Evolutionary conservation across 148 eudicot species (phyloP).

Genomic region (Chenopodium berlandieri): DNA sequence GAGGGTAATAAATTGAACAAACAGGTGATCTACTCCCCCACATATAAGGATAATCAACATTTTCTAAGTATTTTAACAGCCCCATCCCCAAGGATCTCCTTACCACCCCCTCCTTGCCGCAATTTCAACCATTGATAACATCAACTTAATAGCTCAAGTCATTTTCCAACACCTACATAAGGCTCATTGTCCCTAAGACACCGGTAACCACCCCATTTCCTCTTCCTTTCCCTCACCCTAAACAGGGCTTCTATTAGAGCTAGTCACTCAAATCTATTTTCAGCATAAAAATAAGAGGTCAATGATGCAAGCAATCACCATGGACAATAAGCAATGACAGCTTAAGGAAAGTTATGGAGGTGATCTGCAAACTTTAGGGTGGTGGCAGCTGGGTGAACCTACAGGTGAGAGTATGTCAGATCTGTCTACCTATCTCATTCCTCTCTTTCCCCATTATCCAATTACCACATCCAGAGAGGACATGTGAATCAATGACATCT

Average conservation of each 20-base stretch:
- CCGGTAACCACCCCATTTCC: background rate
- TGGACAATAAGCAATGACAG: background rate
- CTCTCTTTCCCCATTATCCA: background rate
- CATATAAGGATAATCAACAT: no score
- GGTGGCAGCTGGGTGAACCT: background rate
- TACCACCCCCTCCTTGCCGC: background rate
- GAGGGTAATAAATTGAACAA: background rate
- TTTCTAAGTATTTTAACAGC: no score
- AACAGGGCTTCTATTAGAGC: no score
- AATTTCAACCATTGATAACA: background rate
- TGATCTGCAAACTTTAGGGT: background rate
- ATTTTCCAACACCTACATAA: background rate
- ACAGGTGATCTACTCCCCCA: background rate
- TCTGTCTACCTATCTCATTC: background rate
- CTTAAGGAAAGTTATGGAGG: background rate
- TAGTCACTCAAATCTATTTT: background rate
- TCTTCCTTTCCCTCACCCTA: no score
- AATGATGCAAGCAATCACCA: background rate
- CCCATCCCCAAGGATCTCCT: background rate
- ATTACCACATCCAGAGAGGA: background rate
- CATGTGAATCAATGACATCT: background rate
- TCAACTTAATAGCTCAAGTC: background rate
- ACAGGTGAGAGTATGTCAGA: background rate
- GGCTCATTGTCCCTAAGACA: background rate
- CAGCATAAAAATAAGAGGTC: background rate